Evolutionary conservation across 2,329 filamentous ascomycete species (phyloP).

Genomic region (Ceratocystis albifundus): DNA sequence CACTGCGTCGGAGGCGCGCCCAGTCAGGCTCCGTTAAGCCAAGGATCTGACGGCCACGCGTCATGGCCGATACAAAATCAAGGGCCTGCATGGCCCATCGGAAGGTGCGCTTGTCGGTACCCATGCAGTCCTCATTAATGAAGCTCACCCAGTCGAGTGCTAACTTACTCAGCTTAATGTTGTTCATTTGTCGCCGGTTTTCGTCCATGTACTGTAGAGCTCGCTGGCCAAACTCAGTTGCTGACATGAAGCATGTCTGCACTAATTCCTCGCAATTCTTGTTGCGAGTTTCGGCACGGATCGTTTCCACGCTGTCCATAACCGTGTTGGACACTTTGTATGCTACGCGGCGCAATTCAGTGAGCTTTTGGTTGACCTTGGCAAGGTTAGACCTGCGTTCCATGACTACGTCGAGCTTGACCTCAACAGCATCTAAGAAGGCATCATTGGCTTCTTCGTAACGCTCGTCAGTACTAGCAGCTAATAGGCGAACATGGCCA

Average conservation of each 20-base stretch:
- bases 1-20: slow-evolving; percentile 67
- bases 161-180: slow-evolving; percentile 83
- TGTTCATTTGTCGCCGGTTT: slow-evolving; percentile 93
- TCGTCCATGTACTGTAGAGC: slow-evolving; percentile 92
- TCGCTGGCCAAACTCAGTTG: slow-evolving; percentile 95
- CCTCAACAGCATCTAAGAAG: slow-evolving; percentile 67
- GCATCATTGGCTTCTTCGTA: slow-evolving; percentile 66
- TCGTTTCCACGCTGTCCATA: slow-evolving; percentile 95
- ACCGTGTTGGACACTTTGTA: slow-evolving; percentile 96
- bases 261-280: slow-evolving; percentile 90
- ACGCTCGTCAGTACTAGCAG: slow-evolving; percentile 70
- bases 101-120: slow-evolving; percentile 90
- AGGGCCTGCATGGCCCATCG: slow-evolving; percentile 92
- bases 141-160: slow-evolving; percentile 96
- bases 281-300: slow-evolving; percentile 70
- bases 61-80: slow-evolving; percentile 97
- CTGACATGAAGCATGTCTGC: slow-evolving; percentile 95
- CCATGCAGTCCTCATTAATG: slow-evolving; percentile 91
- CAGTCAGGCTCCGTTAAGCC: slow-evolving; percentile 84
- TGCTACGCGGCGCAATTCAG: slow-evolving; percentile 88
- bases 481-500: slow-evolving; percentile 76
- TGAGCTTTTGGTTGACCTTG: slow-evolving; percentile 80
- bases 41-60: slow-evolving; percentile 83
- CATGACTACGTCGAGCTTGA: slow-evolving; percentile 77
- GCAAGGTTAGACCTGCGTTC: slow-evolving; percentile 89